Evolutionary conservation across 805 yeast genomes (phyloP), one percentile per base, ranked within the genome.

Genomic region (Tetrapisispora arboricola): DNA sequence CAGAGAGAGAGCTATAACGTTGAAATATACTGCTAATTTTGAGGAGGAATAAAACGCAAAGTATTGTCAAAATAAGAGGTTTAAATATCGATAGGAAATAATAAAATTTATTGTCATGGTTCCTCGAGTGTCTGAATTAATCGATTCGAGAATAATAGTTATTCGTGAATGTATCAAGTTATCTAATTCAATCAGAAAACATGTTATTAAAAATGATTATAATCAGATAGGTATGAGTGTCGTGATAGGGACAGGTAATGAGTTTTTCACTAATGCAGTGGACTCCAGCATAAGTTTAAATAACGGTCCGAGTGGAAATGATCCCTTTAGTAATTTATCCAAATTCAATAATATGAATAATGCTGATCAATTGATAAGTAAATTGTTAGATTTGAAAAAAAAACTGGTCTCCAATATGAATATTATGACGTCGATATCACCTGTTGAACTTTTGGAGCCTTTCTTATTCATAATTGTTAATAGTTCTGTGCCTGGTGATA

Each of bases 171-270:
- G 96, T 60, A 82, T 85, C 54, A 72, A 80, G 43, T 74, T 92
- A 39, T 76, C 90, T 16, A 80, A 94, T 16, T 87, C 92, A 18
- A 86, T 92, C 94, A 71, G 96, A 41, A 87, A 86, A 56, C 72
- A 84, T 47, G 75, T 87, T 56, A 76, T 84, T 47, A 81, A 82
- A 49, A 74, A 82, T 34, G 37, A 34, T 34, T 34, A 34, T 54
- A 54, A 60, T 1, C 65, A 60, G 32, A 82, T 81, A 38, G 85
- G 87, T 2, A 92, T 88, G 29, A 90, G 96, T 9, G 85, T 94
- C 6, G 76, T 90, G 24, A 67, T 90, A 34, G 83, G 92, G 2
- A 78, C 83, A 4, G 72, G 78, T 8, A 55, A 62, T 36, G 70
- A 76, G 34, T 70, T 76, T 36, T 75, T 76, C 49, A 72, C 62